Evolutionary conservation across 148 eudicot genomes (phyloP), one percentile per base, ranked within the genome.

Genomic region (Amaranthus palmeri): DNA sequence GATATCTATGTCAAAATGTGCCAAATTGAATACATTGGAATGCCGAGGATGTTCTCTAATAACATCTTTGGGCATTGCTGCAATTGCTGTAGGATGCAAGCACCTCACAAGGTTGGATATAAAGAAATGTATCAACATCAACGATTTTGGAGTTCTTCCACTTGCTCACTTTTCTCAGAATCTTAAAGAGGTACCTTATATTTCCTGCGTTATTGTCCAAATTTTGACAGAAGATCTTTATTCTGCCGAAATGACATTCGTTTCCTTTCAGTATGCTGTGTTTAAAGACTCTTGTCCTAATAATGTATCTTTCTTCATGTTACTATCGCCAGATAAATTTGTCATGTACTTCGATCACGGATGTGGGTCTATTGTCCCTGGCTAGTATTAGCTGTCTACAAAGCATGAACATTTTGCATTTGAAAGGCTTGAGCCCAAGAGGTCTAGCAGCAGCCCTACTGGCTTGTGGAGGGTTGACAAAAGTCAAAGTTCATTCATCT

Each of bases 101-200:
- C 88, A 83, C 70, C 95, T 93, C 49, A 58, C 77, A 71, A 87
- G 79, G 83, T 83, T 93, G 57, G 98, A 93, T 80, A 89, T 93
- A 60, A 93, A 93, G 74, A 93, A 93, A 79, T 93, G 98, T 79
- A 78, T 67, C 73, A 87, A 81, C 79, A 82, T 93, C 52, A 79
- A 91, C 57, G 98, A 93, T 81, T 70, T 80, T 4, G 98, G 97
- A 75, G 86, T 91, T 83, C 84, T 93, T 69, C 87, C 91, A 71
- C 97, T 93, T 60, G 91, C 90, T 65, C 96, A 84, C 73, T 89
- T 89, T 72, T 93, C 92, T 71, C 92, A 91, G 61, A 87, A 89
- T 73, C 97, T 93, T 65, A 82, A 88, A 81, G 91, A 91, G 84
- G 98, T 93, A 82, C 54, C 51, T 36, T 73, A 60, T 69, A 52